Percentiles rank a stretch among this genome's conserved stretches.
phyloP scores from a whole-genome alignment of 192 early-diverging fungal species.

The Helicostylum pulchrum region DNA sequence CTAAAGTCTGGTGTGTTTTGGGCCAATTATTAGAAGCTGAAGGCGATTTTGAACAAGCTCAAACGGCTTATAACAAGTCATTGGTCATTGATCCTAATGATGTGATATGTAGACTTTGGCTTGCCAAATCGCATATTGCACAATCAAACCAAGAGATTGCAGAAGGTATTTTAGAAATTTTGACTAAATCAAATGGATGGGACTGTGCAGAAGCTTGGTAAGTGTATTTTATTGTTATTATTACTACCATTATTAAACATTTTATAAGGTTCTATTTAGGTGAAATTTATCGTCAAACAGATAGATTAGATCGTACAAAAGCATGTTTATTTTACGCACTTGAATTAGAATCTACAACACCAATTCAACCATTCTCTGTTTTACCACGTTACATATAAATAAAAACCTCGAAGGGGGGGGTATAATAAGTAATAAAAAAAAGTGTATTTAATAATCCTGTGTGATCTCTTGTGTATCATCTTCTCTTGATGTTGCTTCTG shows the following conservation, averaged over 20 bases:
- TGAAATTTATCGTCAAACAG: conserved; percentile 43
- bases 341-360: conserved; percentile 51
- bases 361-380: conserved; percentile 45
- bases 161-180: conserved; percentile 47
- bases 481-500: conserved; percentile 5
- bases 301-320: conserved; percentile 44
- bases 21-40: conserved; percentile 42
- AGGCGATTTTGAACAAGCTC: conserved; percentile 36
- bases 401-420: background rate
- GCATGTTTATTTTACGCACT: conserved; percentile 60
- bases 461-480: background rate
- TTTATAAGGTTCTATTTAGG: conserved; percentile 43
- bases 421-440: background rate
- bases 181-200: conserved; percentile 56
- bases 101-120: conserved; percentile 37
- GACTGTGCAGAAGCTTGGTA: conserved; percentile 62
- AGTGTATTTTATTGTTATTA: background rate
- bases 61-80: conserved; percentile 49
- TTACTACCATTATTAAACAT: conserved; percentile 3
- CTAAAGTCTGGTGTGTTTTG: conserved; percentile 55
- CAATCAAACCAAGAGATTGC: conserved; percentile 47
- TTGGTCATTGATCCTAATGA: conserved; percentile 42
- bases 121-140: conserved; percentile 46
- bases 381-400: conserved; percentile 40
- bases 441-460: background rate